These are phyloP conservation scores for Suillus cothurnatus DNA, from an alignment of 768 basidiomycete genomes.

Conservation along the genomic window DNA sequence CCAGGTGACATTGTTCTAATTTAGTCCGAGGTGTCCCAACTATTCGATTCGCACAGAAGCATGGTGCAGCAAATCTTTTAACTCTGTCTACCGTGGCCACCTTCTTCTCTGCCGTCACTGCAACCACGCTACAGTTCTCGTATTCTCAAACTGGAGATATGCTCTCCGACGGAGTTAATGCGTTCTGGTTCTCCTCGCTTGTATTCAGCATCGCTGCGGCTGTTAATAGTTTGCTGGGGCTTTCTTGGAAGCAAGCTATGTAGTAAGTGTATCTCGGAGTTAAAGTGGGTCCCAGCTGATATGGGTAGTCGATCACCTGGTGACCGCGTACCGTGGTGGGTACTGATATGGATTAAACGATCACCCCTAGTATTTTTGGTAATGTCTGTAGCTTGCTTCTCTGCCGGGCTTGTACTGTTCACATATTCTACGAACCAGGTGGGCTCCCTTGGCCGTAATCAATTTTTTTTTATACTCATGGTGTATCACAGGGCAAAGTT, in stretches of 20 bases:
- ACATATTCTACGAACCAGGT: conserved; percentile 69
- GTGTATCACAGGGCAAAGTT: conserved; percentile 41
- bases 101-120: conserved; percentile 76
- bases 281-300: background rate
- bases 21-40: conserved; percentile 63
- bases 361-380: conserved; percentile 80
- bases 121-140: conserved; percentile 72
- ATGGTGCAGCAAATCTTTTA: conserved; percentile 67
- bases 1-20: background rate
- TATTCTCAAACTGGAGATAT: conserved; percentile 37
- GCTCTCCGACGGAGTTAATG: conserved; percentile 59
- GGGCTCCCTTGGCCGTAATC: conserved; percentile 14
- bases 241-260: conserved; percentile 84
- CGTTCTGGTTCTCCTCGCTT: conserved; percentile 73
- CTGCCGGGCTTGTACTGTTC: conserved; percentile 71
- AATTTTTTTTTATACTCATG: background rate
- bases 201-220: conserved; percentile 79
- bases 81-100: conserved; percentile 79
- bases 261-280: conserved; percentile 53
- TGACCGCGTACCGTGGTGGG: conserved; percentile 81
- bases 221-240: conserved; percentile 73
- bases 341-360: conserved; percentile 79
- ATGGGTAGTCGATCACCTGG: conserved; percentile 69
- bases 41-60: conserved; percentile 75
- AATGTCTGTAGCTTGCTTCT: conserved; percentile 75